Evolutionary conservation across 352 stramenopile genomes (phyloP).

Genomic region (Phytophthora fragariaefolia): DNA sequence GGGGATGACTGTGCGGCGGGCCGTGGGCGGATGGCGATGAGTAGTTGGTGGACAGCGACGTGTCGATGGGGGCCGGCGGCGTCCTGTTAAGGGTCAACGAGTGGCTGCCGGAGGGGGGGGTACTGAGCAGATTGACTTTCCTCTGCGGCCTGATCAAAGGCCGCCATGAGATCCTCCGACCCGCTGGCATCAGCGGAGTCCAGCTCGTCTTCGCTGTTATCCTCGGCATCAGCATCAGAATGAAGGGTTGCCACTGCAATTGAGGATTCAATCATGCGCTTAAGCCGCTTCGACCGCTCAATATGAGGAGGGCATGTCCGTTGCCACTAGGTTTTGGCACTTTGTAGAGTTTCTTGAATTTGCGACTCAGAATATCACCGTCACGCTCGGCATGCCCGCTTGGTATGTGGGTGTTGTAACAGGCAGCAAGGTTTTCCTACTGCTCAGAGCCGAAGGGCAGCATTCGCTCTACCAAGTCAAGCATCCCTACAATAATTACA

Average conservation of each 20-base stretch:
- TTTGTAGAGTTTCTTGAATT: constrained; percentile 1
- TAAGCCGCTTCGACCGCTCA: no score
- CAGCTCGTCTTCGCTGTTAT: no score
- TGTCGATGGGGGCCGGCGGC: not conserved
- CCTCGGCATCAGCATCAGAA: no score
- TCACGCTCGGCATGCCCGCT: not conserved
- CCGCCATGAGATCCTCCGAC: no score
- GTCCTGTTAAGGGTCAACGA: not conserved
- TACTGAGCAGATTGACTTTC: no score
- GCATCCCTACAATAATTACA: not conserved
- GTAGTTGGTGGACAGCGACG: not conserved
- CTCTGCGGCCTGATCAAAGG: no score
- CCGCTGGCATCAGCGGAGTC: no score
- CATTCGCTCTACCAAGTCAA: not conserved
- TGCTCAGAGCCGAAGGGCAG: not conserved
- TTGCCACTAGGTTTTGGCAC: not conserved
- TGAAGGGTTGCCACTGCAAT: no score
- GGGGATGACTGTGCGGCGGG: no score
- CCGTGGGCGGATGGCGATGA: not conserved
- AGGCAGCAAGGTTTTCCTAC: not conserved
- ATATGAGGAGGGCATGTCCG: no score
- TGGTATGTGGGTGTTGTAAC: not conserved
- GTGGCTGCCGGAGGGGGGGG: no score
- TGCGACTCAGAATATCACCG: not conserved
- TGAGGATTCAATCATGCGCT: no score